A percentile compares a stretch with the other conserved stretches of the same genome.
Conservation (phyloP, 441 rosid genomes). For the Jatropha podagrica region DNA sequence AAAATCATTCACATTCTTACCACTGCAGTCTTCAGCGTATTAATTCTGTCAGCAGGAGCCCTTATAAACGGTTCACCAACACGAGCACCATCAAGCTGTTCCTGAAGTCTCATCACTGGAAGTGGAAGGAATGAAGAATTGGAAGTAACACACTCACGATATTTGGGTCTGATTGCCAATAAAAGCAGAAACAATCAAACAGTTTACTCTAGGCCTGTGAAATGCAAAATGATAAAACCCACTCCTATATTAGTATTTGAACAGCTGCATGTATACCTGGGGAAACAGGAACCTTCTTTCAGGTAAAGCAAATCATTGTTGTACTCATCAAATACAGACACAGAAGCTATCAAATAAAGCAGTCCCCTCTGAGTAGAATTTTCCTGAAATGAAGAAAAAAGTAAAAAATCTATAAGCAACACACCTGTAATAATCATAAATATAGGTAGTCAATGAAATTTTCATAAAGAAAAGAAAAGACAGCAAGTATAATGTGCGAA, state of each 20-base stretch:
- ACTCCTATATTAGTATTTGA: neutral
- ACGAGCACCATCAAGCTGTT: constrained; percentile 18
- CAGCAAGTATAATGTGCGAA: neutral
- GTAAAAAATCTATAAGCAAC: neutral
- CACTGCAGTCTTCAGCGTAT: constrained; percentile 2
- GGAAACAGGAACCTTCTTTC: constrained; percentile 29
- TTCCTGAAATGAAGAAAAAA: constrained; percentile 14
- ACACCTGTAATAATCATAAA: neutral
- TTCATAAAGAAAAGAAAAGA: neutral
- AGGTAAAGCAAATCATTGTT: constrained; percentile 33
- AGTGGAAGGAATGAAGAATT: constrained; percentile 16
- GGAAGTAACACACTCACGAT: constrained; percentile 14
- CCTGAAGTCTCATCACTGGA: constrained; percentile 17
- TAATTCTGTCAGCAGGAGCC: constrained; percentile 2
- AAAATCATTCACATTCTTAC: constrained; percentile 6
- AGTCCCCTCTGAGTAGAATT: constrained; percentile 30
- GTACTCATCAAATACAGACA: constrained; percentile 29
- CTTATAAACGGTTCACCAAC: constrained; percentile 18
- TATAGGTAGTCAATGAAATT: neutral
- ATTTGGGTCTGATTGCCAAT: constrained; percentile 28
- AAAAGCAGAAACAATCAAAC: constrained; percentile 14
- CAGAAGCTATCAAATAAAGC: constrained; percentile 31
- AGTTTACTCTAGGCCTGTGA: neutral
- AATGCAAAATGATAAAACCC: neutral
- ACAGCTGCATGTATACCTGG: constrained; percentile 18